phyloP scores from a whole-genome alignment of 768 basidiomycete genomes.

The Xanthoconium stramineum region DNA sequence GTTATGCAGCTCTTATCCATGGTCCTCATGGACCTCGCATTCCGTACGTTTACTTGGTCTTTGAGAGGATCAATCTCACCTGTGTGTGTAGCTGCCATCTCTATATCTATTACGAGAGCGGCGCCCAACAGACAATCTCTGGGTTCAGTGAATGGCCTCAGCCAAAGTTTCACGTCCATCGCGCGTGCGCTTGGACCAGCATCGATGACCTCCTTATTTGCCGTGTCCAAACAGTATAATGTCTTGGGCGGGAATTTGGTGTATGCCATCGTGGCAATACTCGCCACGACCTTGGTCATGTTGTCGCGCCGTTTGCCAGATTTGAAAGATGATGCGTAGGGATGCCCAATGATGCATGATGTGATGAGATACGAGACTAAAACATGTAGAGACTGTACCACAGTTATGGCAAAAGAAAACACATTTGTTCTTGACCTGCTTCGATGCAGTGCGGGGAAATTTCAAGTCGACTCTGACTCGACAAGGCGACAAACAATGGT shows the following conservation, averaged over 20 bases:
- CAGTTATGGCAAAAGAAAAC: no score
- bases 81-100: conserved; percentile 39
- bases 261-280: conserved; percentile 39
- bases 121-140: conserved; percentile 51
- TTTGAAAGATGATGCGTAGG: neutral
- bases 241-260: conserved; percentile 49
- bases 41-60: conserved; percentile 30
- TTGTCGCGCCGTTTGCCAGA: conserved; percentile 24
- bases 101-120: conserved; percentile 51
- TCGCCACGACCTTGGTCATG: conserved; percentile 25
- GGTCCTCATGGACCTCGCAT: conserved; percentile 36
- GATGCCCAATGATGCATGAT: no score
- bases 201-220: conserved; percentile 49
- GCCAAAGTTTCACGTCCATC: conserved; percentile 45
- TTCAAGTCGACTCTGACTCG: no score
- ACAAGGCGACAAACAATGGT: no score
- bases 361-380: no score
- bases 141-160: conserved; percentile 57
- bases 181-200: conserved; percentile 51
- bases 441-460: no score
- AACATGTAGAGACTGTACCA: no score
- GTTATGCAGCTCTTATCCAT: conserved; percentile 22
- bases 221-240: conserved; percentile 47
- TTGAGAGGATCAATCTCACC: neutral
- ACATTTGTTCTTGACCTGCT: no score